Evolutionary conservation across 441 rosid genomes (phyloP).

Genomic region (Erodium trifolium): DNA sequence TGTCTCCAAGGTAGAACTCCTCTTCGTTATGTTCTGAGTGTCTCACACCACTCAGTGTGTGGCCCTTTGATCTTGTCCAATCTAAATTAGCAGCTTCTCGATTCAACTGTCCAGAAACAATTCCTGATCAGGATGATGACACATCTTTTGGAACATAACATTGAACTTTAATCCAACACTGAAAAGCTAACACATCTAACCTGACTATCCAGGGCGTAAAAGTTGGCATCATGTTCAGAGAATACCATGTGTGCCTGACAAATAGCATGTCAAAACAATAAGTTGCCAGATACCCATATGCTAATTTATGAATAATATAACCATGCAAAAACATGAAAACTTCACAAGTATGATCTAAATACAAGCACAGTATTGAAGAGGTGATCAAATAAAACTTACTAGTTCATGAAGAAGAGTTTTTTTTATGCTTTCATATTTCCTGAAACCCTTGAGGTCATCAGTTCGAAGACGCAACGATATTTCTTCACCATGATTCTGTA

Average conservation of each 20-base stretch:
- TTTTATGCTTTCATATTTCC: constrained; percentile 87
- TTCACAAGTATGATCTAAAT: neutral
- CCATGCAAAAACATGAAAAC: neutral
- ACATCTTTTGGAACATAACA: constrained; percentile 10
- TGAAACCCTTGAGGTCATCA: constrained; percentile 87
- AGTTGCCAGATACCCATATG: constrained; percentile 12
- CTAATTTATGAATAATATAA: neutral
- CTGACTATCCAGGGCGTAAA: constrained; percentile 78
- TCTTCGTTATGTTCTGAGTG: constrained; percentile 32
- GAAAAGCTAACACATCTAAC: constrained; percentile 25
- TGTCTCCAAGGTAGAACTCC: constrained; percentile 30
- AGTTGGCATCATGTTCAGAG: constrained; percentile 84
- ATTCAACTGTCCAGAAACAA: constrained; percentile 48
- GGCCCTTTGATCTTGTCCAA: constrained; percentile 83
- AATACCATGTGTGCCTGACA: constrained; percentile 91
- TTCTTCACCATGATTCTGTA: constrained; percentile 93
- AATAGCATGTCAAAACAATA: constrained; percentile 15
- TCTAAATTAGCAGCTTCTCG: constrained; percentile 78
- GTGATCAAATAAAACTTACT: constrained; percentile 33
- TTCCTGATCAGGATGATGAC: constrained; percentile 11
- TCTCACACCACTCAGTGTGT: constrained; percentile 42
- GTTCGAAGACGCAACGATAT: constrained; percentile 93
- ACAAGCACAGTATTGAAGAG: neutral
- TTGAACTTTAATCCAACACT: constrained; percentile 2
- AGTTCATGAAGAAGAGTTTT: constrained; percentile 94